phyloP scores from a whole-genome alignment of 495 filamentous ascomycete genomes.

The Alectoria sarmentosa region DNA sequence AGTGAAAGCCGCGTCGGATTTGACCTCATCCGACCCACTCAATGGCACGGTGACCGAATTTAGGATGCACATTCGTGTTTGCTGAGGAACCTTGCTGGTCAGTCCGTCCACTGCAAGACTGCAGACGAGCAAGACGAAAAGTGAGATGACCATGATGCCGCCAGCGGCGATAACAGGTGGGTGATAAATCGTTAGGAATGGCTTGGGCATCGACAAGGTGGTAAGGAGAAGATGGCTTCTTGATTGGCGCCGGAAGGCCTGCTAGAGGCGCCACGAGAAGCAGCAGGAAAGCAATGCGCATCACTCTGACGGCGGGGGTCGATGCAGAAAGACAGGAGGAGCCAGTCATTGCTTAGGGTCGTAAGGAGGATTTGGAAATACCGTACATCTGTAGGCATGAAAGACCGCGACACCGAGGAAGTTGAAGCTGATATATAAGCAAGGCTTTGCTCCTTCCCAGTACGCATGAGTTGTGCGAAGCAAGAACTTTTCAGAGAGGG shows the following conservation, averaged over 20 bases:
- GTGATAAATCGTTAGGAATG: neutral
- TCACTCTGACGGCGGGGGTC: conserved; percentile 5
- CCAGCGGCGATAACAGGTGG: conserved; percentile 11
- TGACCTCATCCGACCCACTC: neutral
- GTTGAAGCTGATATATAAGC: neutral
- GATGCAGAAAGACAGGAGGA: neutral
- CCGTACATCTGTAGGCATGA: neutral
- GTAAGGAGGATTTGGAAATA: neutral
- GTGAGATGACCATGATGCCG: conserved; percentile 19
- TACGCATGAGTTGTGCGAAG: neutral
- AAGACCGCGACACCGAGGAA: neutral
- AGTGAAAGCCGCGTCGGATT: neutral
- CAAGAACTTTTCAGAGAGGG: neutral
- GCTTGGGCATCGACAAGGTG: neutral
- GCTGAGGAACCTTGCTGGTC: neutral
- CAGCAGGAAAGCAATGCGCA: conserved; percentile 9
- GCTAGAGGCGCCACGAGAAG: conserved; percentile 17
- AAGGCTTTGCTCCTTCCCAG: neutral
- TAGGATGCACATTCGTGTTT: conserved; percentile 1
- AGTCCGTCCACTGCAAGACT: conserved; percentile 5
- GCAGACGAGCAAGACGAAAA: conserved; percentile 18
- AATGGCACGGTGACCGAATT: neutral
- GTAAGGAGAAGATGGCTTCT: conserved; percentile 7
- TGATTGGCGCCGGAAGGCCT: conserved; percentile 15
- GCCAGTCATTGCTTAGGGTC: conserved; percentile 1